phyloP scores from a whole-genome alignment of 257 asterid genomes.

The Solanum sejunctum region DNA sequence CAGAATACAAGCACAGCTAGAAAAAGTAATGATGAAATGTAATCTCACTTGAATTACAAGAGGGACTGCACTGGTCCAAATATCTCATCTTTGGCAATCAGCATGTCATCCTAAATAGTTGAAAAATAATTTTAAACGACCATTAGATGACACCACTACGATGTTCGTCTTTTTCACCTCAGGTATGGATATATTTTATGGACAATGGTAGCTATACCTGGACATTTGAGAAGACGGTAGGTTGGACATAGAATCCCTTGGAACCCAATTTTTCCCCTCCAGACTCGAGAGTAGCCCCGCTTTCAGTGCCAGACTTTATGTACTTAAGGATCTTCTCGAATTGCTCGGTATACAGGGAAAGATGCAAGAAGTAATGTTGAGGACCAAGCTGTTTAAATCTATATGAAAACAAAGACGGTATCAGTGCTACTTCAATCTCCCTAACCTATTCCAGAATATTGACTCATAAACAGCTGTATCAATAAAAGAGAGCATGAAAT shows the following conservation, averaged over 20 bases:
- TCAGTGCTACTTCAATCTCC: neutral
- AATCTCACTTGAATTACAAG: neutral
- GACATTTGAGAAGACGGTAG: conserved; percentile 13
- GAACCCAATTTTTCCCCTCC: conserved; percentile 5
- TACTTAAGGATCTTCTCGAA: conserved; percentile 3
- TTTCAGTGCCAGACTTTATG: conserved; percentile 1
- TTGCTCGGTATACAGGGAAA: neutral
- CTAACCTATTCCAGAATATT: too few species aligned
- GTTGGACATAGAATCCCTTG: neutral
- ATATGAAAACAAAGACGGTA: neutral
- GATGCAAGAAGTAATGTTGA: neutral
- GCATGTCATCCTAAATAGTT: neutral
- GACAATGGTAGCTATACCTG: neutral
- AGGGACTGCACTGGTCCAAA: neutral
- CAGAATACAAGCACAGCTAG: neutral
- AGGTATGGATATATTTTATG: neutral
- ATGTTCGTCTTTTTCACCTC: neutral
- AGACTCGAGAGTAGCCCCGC: conserved; percentile 8
- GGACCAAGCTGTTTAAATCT: neutral
- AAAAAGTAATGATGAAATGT: neutral
- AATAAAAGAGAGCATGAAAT: neutral
- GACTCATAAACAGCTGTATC: neutral
- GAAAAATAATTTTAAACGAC: neutral
- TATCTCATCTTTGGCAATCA: neutral
- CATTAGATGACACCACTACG: neutral